phyloP scores from a whole-genome alignment of 345 rosid genomes.

The Populus euphratica region DNA sequence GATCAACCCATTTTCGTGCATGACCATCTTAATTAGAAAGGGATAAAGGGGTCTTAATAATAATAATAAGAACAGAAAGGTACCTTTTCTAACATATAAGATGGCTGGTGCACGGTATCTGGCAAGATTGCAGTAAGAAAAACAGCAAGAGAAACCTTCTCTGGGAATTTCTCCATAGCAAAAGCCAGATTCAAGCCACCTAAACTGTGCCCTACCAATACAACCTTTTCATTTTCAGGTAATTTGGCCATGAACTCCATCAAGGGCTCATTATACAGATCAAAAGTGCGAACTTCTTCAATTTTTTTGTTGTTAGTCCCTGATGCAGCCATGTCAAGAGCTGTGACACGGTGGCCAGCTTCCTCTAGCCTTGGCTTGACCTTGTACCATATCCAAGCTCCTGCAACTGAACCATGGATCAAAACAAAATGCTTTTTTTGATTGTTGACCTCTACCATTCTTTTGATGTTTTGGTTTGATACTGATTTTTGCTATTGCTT shows the following conservation, averaged over 20 bases:
- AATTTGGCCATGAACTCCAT: slow-evolving; percentile 1
- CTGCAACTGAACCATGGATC: slow-evolving; percentile 11
- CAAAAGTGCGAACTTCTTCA: neutral
- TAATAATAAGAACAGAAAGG: neutral
- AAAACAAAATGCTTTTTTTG: slow-evolving; percentile 4
- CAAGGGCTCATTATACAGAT: slow-evolving; percentile 6
- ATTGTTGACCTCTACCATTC: neutral
- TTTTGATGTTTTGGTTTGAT: neutral
- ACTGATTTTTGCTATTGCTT: too few species aligned
- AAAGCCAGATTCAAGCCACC: slow-evolving; percentile 9
- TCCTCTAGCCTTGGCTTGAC: neutral
- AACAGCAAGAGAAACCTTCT: slow-evolving; percentile 9
- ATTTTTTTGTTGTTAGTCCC: neutral
- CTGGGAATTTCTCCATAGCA: slow-evolving; percentile 11
- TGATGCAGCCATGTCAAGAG: slow-evolving; percentile 12
- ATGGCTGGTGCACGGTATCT: neutral
- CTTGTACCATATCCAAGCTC: slow-evolving; percentile 30
- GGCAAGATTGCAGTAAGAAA: slow-evolving; percentile 16
- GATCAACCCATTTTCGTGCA: too few species aligned
- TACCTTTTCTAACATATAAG: neutral
- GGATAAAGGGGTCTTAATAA: too few species aligned
- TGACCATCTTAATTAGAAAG: too few species aligned
- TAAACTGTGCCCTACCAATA: slow-evolving; percentile 16
- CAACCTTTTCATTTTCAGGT: neutral
- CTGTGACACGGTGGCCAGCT: slow-evolving; percentile 17